A percentile compares a stretch with the other conserved stretches of the same genome.
Conservation (phyloP, 2,329 filamentous ascomycete species). For the Diaporthe citrichinensis region DNA sequence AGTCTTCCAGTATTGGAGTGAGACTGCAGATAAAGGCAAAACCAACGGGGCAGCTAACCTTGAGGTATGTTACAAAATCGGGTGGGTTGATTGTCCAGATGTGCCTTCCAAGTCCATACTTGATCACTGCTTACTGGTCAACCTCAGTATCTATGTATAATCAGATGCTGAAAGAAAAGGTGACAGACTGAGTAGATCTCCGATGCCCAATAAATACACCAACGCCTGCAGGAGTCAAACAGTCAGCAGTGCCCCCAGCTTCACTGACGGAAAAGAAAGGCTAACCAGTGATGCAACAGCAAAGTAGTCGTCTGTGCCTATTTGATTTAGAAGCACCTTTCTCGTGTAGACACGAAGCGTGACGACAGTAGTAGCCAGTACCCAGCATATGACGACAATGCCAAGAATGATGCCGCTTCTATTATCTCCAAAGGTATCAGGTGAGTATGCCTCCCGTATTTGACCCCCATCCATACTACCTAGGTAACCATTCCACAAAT, state of each 20-base stretch:
- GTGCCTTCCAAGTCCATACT: conserved; percentile 1
- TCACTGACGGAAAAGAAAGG: neutral
- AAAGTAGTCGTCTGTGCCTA: conserved; percentile 16
- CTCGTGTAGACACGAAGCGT: conserved; percentile 2
- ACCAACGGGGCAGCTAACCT: neutral
- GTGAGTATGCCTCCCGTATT: neutral
- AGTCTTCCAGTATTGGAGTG: neutral
- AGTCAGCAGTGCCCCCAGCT: neutral
- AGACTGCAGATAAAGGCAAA: accelerated
- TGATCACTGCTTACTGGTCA: neutral
- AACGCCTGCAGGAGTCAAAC: neutral
- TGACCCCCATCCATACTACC: neutral
- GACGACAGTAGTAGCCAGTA: neutral
- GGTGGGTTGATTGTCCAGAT: neutral
- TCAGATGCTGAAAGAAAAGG: neutral
- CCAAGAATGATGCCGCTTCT: conserved; percentile 7
- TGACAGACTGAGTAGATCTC: conserved; percentile 6
- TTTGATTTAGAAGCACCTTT: conserved; percentile 8
- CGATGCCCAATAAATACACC: neutral
- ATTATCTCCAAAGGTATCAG: neutral
- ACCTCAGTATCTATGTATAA: neutral
- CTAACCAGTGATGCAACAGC: conserved; percentile 7
- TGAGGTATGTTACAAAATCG: neutral
- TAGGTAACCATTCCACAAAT: neutral
- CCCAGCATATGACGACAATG: neutral